phyloP scores from a whole-genome alignment of 306 rosid genomes.

The Acacia melanoxylon region DNA sequence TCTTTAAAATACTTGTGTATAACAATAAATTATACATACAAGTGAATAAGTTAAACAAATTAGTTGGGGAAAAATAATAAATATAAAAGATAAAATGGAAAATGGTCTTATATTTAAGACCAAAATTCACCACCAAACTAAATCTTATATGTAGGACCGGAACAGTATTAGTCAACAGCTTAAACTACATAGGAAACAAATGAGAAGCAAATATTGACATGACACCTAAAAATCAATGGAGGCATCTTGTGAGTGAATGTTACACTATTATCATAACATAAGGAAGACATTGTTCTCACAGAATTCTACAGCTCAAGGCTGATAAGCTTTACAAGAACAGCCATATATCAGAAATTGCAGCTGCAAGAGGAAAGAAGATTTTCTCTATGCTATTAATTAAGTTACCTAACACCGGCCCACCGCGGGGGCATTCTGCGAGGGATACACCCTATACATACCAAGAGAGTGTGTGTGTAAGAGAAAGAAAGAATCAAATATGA shows the following conservation, averaged over 20 bases:
- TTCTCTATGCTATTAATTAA: slow-evolving; percentile 49
- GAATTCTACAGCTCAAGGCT: slow-evolving; percentile 48
- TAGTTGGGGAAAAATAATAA: too few species aligned
- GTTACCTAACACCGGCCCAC: slow-evolving; percentile 52
- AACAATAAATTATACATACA: too few species aligned
- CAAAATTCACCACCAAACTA: too few species aligned
- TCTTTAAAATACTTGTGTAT: too few species aligned
- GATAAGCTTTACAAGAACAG: slow-evolving; percentile 62
- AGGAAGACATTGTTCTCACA: slow-evolving; percentile 44
- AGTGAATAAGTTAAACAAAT: too few species aligned
- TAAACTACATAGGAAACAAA: background rate
- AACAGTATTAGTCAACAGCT: background rate
- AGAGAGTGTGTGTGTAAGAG: background rate
- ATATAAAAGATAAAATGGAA: too few species aligned
- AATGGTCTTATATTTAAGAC: too few species aligned
- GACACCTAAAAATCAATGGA: background rate
- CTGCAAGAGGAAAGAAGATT: slow-evolving; percentile 44
- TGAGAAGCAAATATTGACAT: background rate
- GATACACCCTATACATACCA: slow-evolving; percentile 39
- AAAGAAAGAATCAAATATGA: slow-evolving; percentile 33
- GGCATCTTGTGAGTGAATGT: slow-evolving; percentile 20
- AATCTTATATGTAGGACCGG: too few species aligned
- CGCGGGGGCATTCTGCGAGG: slow-evolving; percentile 35
- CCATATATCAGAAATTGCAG: slow-evolving; percentile 47
- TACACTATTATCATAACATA: slow-evolving; percentile 25